These are phyloP conservation scores for Chenopodium quinoa DNA, from an alignment of 148 eudicot species.

Conservation along the genomic window DNA sequence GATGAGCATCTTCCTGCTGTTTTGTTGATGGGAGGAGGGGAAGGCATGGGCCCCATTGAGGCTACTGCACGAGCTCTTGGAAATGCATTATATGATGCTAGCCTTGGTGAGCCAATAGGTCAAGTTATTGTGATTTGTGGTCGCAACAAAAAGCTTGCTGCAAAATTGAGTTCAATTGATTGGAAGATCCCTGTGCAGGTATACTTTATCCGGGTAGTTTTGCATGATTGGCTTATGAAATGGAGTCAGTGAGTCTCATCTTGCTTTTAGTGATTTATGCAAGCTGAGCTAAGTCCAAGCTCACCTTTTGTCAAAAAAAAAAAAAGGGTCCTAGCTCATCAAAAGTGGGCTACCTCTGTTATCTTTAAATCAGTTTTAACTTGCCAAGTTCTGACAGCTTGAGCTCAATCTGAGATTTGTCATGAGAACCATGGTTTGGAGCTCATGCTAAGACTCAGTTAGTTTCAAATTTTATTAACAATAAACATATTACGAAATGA, in stretches of 20 bases:
- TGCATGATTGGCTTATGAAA: too few relatives aligned
- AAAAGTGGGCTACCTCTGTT: neutral
- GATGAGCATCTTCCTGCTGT: constrained; percentile 87
- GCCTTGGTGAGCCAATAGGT: constrained; percentile 69
- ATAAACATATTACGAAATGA: too few relatives aligned
- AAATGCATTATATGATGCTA: constrained; percentile 75
- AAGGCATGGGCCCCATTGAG: constrained; percentile 99
- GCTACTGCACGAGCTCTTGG: constrained; percentile 91
- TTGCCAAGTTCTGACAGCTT: neutral
- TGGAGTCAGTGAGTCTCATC: neutral
- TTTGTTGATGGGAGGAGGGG: constrained; percentile 96
- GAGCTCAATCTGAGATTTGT: neutral
- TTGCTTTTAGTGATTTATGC: neutral
- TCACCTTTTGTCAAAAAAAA: too few relatives aligned
- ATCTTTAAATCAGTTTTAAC: neutral
- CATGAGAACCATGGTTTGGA: neutral
- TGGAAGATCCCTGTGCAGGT: constrained; percentile 97
- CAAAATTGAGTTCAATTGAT: constrained; percentile 58
- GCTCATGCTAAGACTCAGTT: neutral
- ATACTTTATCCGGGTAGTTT: neutral
- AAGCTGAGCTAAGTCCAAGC: neutral
- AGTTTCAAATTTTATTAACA: neutral
- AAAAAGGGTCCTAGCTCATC: too few relatives aligned
- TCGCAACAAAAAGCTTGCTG: constrained; percentile 80
- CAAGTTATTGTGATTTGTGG: constrained; percentile 94